Base-by-base conservation (phyloP, 2,329 filamentous ascomycete species). In the Stenocarpella maydis region DNA sequence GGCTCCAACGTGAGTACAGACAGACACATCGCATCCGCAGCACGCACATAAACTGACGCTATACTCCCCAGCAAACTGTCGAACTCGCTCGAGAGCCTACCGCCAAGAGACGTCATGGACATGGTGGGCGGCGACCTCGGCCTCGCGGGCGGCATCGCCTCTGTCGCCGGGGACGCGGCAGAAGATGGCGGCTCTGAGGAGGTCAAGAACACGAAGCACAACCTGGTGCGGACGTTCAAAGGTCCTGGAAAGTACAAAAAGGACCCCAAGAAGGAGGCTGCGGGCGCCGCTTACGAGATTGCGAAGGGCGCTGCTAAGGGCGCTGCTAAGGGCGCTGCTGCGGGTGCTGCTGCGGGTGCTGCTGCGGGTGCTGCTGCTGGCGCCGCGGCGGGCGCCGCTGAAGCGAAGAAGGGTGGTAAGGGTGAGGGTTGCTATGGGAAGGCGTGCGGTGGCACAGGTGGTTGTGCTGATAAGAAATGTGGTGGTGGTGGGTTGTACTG, bases 101-200 rank as follows among this genome's bases (percentile, higher is more conserved):
- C 58, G 15, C 58, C 41, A 34, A 10, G n/a, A 34, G 58, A 47
- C 0, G 58, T 31, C 19, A 41, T 26, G 24, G 5, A 41, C 19
- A 61, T 61, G 47, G 55, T 61, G 17, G 55, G 55, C 26, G 55
- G 41, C 26, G 55, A 17, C 41, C 58, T 47, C 12, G 26, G 34
- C 7, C 58, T 61, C 17, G 58, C 58, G 34, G 58, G 58, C 26
- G 41, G 58, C 3, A 47, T 61, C 58, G 47, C 58, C 14, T 61
- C 58, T 1, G 41, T 4, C n/a, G 58, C 58, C 19, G 55, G 39
- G 4, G 55, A 21, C 1, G 26, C 55, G 1, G 55, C 31, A 10
- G 55, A n/a, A 0, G 28, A 2, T 12, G 31, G 41, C 19, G 58
- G n/a, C n/a, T n/a, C n/a, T n/a, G n/a, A n/a, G n/a, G n/a, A 26